Base-by-base conservation (phyloP, 1,284 basidiomycete species). In the Fomitopsis betulina region DNA sequence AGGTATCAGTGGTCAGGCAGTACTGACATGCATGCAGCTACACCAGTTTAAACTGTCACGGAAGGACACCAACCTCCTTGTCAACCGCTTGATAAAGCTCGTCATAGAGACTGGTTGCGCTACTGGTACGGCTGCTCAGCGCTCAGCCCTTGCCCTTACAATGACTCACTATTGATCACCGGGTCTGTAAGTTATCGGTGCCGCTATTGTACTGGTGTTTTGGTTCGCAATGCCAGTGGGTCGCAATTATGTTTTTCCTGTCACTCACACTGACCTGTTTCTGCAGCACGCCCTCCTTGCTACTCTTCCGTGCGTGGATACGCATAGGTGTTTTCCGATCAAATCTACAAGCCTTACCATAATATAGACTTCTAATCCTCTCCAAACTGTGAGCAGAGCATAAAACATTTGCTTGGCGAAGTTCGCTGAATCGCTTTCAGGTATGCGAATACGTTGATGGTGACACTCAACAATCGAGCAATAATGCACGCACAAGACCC, bases 371-470 rank as follows among this genome's bases (percentile, higher is more conserved):
- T 10, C 27, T 45, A 2, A n/a, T 55, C 1, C 53, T 55, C 23
- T 55, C 53, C 5, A 55, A 55, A 33, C 25, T 55, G 53, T 55
- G 23, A 3, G 15, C 5, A 2, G 3, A 40, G 40, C 25, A 15
- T 32, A 1, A 8, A 21, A 45, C 30, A 25, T 23, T 43, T 43
- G 23, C n/a, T 21, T 35, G 30, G 9, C 13, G 5, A n/a, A 8
- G 5, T 39, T 33, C 23, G 12, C 17, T 55, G 15, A 43, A 9
- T n/a, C 19, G 6, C 8, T 19, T 35, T 9, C 21, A 55, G 53
- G 19, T 55, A 55, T 38, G 53, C 40, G 21, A 55, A 55, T n/a
- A 30, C 40, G 3, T 32, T 55, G n/a, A 25, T 55, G 53, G 43
- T 55, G 3, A 32, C 39, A 17, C 42, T 55, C 38, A 55, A 43